Evolutionary conservation across 192 early-diverging fungal species (phyloP), one percentile per base, ranked within the genome.

Genomic region (Backusella parvicylindrica): DNA sequence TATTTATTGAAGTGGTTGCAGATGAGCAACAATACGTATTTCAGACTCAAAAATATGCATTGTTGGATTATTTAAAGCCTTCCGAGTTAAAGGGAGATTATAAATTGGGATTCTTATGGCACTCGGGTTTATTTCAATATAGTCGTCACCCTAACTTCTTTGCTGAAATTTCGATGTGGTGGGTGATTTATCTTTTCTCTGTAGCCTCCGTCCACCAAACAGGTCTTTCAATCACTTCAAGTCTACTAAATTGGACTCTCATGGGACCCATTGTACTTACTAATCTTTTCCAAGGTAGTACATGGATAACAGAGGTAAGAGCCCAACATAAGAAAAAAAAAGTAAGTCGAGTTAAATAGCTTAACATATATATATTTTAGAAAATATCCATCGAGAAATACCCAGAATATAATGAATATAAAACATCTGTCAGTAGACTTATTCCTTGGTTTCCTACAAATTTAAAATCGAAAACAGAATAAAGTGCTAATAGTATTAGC

Each of bases 121-220:
- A 83, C 5, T 72, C 70, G 1, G 96, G 95, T 8, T 70, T 96
- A 68, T 98, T 91, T 77, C 68, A 78, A 16, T 94, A 84, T 75
- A 88, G 85, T 32, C 85, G 96, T 21, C 96, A 98, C 72, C 91
- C 94, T 50, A 96, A 97, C 80, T 94, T 94, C 76, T 91, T 93
- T 67, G 90, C 89, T 76, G 96, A 97, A 73, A 87, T 88, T 74
- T 79, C 79, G 21, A 84, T 92, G 49, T 94, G 91, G 93, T 84
- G 83, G 86, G 68, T 81, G 2, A 53, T 91, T 13, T 91, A 91
- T 56, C 73, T 89, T 40, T 90, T 84, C 75, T 77, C 85, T 6
- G 86, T 94, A 9, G 82, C 86, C 2, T 78, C 92, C 18, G 47
- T 68, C 49, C 71, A 16, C 74, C 28, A 32, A 15, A 23, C 31